A percentile compares a stretch with the other conserved stretches of the same genome.
phyloP scores from a whole-genome alignment of 768 basidiomycete species.

The Lepiota brunneoincarnata region DNA sequence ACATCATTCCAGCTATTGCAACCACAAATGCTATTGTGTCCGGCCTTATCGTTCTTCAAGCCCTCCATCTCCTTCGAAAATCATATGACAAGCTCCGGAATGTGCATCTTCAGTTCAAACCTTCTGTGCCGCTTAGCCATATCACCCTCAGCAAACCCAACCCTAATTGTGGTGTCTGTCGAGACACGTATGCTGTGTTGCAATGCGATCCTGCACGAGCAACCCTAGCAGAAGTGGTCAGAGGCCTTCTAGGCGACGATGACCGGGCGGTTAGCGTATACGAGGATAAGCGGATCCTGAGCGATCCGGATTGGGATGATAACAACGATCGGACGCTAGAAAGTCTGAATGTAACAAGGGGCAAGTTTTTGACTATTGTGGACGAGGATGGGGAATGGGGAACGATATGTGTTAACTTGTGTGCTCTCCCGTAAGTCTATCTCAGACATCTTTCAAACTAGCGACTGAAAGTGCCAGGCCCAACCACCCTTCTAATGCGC shows the following conservation, averaged over 20 bases:
- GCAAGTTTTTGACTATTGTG: slow-evolving; percentile 85
- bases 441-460: not conserved
- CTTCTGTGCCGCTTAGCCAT: slow-evolving; percentile 72
- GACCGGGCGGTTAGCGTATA: slow-evolving; percentile 73
- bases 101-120: slow-evolving; percentile 78
- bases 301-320: slow-evolving; percentile 94
- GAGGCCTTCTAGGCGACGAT: slow-evolving; percentile 59
- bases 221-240: slow-evolving; percentile 71
- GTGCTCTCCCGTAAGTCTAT: slow-evolving; percentile 66
- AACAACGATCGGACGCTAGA: slow-evolving; percentile 79
- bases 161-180: slow-evolving; percentile 77
- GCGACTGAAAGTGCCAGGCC: slow-evolving; percentile 36
- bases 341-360: slow-evolving; percentile 74
- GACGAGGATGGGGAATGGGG: slow-evolving; percentile 83
- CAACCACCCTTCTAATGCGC: slow-evolving; percentile 49
- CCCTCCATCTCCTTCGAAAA: slow-evolving; percentile 76
- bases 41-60: slow-evolving; percentile 91
- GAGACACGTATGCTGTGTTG: slow-evolving; percentile 77
- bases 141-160: slow-evolving; percentile 70
- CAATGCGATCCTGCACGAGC: slow-evolving; percentile 70
- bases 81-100: slow-evolving; percentile 62
- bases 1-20: slow-evolving; percentile 98
- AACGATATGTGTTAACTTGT: slow-evolving; percentile 70
- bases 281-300: slow-evolving; percentile 83
- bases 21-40: slow-evolving; percentile 98